A percentile compares a stretch with the other conserved stretches of the same genome.
Conservation (phyloP, 2,329 filamentous ascomycete species). For the Botrytis pseudocinerea region DNA sequence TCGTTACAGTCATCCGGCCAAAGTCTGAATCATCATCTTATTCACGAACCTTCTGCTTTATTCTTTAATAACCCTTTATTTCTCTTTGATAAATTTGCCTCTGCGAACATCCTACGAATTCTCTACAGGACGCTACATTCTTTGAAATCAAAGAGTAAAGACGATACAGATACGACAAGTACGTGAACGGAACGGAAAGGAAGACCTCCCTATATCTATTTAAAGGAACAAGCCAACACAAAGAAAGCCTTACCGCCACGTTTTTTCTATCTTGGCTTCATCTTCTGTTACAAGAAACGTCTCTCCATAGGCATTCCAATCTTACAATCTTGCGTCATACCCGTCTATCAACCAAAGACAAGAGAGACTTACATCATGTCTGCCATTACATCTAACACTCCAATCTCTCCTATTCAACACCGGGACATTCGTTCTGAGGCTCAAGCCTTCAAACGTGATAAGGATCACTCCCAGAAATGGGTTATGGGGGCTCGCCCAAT, state of each 20-base stretch:
- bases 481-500: constrained; percentile 32
- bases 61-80: not conserved
- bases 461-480: constrained; percentile 39
- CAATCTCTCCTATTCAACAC: constrained; percentile 32
- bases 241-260: constrained; percentile 8
- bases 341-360: constrained; percentile 2
- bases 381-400: constrained; percentile 38
- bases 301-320: not conserved
- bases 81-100: not conserved
- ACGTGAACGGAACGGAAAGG: constrained; percentile 14
- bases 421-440: constrained; percentile 39
- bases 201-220: constrained; percentile 6
- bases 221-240: constrained; percentile 11
- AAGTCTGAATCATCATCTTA: constrained; percentile 14
- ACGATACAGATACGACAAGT: not conserved
- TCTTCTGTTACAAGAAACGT: not conserved
- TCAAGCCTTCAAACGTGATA: constrained; percentile 38
- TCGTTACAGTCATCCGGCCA: constrained; percentile 12
- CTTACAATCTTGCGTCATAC: not conserved
- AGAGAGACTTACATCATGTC: constrained; percentile 21
- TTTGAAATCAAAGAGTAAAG: not conserved
- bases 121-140: not conserved
- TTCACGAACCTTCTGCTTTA: not conserved
- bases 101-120: constrained; percentile 6
- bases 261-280: not conserved